Evolutionary conservation across 1,284 basidiomycete species (phyloP), one percentile per base, ranked within the genome.

Genomic region (Tylopilus orsonianus): DNA sequence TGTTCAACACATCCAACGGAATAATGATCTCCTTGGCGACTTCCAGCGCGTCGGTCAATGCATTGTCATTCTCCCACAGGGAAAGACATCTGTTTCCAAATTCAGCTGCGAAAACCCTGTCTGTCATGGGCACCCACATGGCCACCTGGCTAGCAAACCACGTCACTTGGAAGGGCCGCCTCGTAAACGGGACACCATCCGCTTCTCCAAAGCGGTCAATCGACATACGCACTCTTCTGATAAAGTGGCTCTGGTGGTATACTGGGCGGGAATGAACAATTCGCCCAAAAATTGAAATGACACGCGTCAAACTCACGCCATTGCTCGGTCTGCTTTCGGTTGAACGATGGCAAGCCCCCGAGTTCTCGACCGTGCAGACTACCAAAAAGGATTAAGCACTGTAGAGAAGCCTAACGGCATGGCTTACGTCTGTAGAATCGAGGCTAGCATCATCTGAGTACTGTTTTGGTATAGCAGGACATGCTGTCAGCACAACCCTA

Each of bases 61-160:
- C 69, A 14, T 68, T 74, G 57, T 89, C 84, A 52, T 79, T 75
- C 41, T 77, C 75, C 82, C 83, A 89, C 20, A 90, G 59, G 4
- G 77, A 71, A 32, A 88, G 68, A 55, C 84, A 87, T 54, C 85
- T 85, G 52, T 37, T 26, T 22, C 41, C 16, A 44, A 14, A 20
- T 30, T 60, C 30, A 59, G 44, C 27, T 35, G 24, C 48, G 20
- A 26, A 49, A 45, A 22, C 44, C 2, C 18, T 26, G 27, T 24
- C n/a, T n/a, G 12, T 26, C 13, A 13, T 13, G 39, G 40, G 13
- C 16, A 69, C 79, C 19, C 56, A 84, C 83, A 80, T 78, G 0
- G 77, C 72, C 9, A 86, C 70, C 54, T 85, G 85, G 50, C 75
- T 79, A 37, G 78, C 72, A 60, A 87, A 87, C 87, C 87, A 90